phyloP scores from a whole-genome alignment of 1,284 basidiomycete species.

The Puccinia polysora region DNA sequence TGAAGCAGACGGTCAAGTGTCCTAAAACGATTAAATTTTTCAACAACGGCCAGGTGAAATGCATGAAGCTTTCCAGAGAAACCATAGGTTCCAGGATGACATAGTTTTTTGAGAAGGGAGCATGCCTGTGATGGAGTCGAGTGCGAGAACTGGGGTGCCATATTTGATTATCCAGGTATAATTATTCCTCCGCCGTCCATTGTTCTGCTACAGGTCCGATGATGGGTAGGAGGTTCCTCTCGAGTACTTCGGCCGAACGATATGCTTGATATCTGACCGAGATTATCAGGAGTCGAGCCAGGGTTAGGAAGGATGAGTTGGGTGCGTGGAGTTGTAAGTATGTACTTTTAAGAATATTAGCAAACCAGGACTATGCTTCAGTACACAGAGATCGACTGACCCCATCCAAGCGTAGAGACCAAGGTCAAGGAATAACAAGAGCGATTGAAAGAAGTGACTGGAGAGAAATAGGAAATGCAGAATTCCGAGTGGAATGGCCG shows the following conservation, averaged over 20 bases:
- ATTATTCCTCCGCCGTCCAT: constrained; percentile 40
- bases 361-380: too few species aligned
- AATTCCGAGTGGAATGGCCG: constrained; percentile 24
- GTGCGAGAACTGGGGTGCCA: not conserved
- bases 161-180: not conserved
- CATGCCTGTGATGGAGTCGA: not conserved
- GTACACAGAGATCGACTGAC: constrained; percentile 4
- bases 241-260: constrained; percentile 29
- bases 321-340: not conserved
- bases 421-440: constrained; percentile 22
- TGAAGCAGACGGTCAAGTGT: too few species aligned
- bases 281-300: not conserved
- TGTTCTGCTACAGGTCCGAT: constrained; percentile 40
- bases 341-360: not conserved
- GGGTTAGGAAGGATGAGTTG: not conserved
- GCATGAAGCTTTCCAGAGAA: too few species aligned
- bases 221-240: constrained; percentile 26
- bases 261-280: constrained; percentile 35
- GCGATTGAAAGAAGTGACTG: constrained; percentile 37
- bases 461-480: constrained; percentile 38
- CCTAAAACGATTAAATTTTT: too few species aligned
- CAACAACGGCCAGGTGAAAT: too few species aligned
- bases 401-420: constrained; percentile 41
- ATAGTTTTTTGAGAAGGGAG: not conserved
- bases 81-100: too few species aligned